Evolutionary conservation across 2,329 filamentous ascomycete species (phyloP).

Genomic region (Monosporascus ibericus): DNA sequence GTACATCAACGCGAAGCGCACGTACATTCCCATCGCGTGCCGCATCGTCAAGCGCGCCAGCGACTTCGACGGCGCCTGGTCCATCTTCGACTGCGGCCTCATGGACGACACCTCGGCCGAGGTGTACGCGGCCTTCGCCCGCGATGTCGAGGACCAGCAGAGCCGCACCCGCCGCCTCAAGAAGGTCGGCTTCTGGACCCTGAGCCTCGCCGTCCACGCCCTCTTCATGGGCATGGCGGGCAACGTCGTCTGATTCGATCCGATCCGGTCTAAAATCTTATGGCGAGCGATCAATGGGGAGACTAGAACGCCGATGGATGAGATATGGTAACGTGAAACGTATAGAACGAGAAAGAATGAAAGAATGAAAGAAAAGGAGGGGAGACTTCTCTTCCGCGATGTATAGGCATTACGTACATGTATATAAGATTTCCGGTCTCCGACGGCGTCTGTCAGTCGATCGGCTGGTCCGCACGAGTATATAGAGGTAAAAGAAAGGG

Average conservation of each 20-base stretch:
- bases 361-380: not conserved
- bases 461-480: too few species aligned
- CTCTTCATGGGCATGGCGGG: slow-evolving; percentile 93
- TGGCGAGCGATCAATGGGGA: not conserved
- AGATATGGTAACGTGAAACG: not conserved
- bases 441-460: too few species aligned
- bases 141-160: slow-evolving; percentile 84
- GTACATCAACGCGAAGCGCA: slow-evolving; percentile 92
- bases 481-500: too few species aligned
- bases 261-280: not conserved
- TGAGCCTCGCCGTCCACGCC: slow-evolving; percentile 86
- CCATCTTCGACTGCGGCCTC: slow-evolving; percentile 84
- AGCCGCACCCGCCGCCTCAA: slow-evolving; percentile 80
- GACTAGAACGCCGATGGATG: not conserved
- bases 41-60: slow-evolving; percentile 82
- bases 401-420: not conserved
- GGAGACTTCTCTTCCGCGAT: not conserved
- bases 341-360: not conserved
- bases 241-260: slow-evolving; percentile 48
- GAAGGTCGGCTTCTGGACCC: slow-evolving; percentile 94
- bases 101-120: slow-evolving; percentile 92
- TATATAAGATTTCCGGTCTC: not conserved
- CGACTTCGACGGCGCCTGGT: slow-evolving; percentile 96
- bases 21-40: slow-evolving; percentile 93
- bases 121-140: slow-evolving; percentile 90